Base-by-base conservation (phyloP, 371 early-diverging fungal species). In the Mucor irregularis region DNA sequence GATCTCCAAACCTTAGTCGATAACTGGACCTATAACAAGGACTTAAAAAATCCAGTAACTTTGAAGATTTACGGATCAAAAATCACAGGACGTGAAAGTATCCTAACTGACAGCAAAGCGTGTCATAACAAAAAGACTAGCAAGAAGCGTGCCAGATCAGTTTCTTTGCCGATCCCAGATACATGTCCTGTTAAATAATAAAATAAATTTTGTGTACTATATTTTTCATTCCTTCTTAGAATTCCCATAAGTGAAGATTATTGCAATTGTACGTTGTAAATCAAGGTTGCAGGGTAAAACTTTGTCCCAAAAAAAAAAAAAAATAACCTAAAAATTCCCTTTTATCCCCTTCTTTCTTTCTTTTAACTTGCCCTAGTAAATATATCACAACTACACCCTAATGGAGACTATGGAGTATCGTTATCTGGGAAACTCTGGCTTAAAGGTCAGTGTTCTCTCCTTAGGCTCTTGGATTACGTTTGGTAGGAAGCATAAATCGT, bases 371-470 rank as follows among this genome's bases (percentile, higher is more conserved):
- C n/a, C n/a, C 5, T 13, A n/a, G 45, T 4, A n/a, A n/a, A n/a
- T n/a, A n/a, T n/a, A n/a, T n/a, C n/a, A n/a, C n/a, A n/a, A n/a
- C n/a, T n/a, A n/a, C n/a, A n/a, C n/a, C n/a, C n/a, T n/a, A 33
- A 49, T 61, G 55, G 44, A 35, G 30, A 29, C 11, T 30, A 93
- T 92, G 94, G 86, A 91, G 61, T 93, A 91, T 69, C 85, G 92
- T 29, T 86, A 82, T 60, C 78, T 93, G 38, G 94, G 94, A 52
- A 70, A 78, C 35, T 85, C 89, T 53, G 94, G 94, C 5, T 83
- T 93, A 40, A 89, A 88, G 71, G 89, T 93, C 22, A 78, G 78
- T 49, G 63, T 67, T 2, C 28, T 81, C n/a, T 65, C 71, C 8
- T 50, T 73, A 19, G 71, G 73, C 28, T 67, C 71, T 19, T 79